Conservation (phyloP, 331 rosid genomes). For the Phaseolus coccineus region DNA sequence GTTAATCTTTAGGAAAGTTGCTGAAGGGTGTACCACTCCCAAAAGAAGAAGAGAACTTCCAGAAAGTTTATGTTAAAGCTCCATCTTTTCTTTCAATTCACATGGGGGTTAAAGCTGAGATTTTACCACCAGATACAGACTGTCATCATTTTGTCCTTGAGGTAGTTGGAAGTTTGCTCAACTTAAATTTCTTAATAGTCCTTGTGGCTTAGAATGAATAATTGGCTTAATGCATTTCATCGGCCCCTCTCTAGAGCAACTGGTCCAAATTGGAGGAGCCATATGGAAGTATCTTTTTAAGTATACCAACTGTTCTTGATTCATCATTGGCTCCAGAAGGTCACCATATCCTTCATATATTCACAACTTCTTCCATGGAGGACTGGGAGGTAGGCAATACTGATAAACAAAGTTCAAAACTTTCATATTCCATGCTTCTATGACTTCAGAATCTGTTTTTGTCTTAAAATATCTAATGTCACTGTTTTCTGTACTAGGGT, state of each 20-base stretch:
- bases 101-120: constrained; percentile 59
- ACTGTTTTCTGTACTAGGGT: constrained; percentile 59
- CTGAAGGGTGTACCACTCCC: constrained; percentile 73
- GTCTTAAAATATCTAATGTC: constrained; percentile 17
- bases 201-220: constrained; percentile 33
- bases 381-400: constrained; percentile 82
- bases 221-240: constrained; percentile 17
- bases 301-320: constrained; percentile 95
- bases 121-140: constrained; percentile 59
- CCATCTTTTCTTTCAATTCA: constrained; percentile 98
- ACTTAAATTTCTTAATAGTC: constrained; percentile 35
- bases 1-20: constrained; percentile 67
- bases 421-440: constrained; percentile 25
- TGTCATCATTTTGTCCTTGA: constrained; percentile 97
- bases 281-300: constrained; percentile 89
- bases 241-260: constrained; percentile 47
- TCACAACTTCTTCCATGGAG: constrained; percentile 90
- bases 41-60: constrained; percentile 89
- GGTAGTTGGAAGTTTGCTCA: constrained; percentile 56
- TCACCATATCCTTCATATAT: constrained; percentile 88
- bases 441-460: constrained; percentile 34
- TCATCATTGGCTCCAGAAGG: constrained; percentile 90
- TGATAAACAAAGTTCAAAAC: constrained; percentile 34
- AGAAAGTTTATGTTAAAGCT: constrained; percentile 86
- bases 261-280: constrained; percentile 86